Percentiles rank a stretch among this genome's conserved stretches.
phyloP scores from a whole-genome alignment of 2,329 filamentous ascomycete species.

The Talaromyces sp. region DNA sequence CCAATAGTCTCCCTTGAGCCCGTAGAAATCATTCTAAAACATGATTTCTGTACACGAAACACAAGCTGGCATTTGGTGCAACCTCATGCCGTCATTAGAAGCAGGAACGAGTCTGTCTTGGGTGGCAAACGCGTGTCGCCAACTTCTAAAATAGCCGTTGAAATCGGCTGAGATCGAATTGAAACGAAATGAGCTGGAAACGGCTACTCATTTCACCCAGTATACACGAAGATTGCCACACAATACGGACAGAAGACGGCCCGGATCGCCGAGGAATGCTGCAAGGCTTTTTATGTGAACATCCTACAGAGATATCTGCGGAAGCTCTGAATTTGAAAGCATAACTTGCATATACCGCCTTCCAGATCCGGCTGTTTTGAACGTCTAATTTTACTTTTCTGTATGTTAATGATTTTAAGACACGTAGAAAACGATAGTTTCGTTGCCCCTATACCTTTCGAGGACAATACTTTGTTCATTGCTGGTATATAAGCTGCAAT shows the following conservation, averaged over 20 bases:
- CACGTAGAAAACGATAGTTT: not conserved
- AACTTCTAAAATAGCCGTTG: not conserved
- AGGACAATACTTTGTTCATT: not conserved
- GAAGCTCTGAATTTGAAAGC: slow-evolving; percentile 4
- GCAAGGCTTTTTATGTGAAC: not conserved
- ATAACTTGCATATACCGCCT: slow-evolving; percentile 8
- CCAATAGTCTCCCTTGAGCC: not conserved
- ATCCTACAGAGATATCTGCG: not conserved
- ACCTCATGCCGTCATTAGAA: not conserved
- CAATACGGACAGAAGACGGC: not conserved
- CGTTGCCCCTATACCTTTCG: not conserved
- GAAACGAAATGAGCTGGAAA: not conserved
- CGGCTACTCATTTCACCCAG: not conserved
- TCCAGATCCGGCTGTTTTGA: slow-evolving; percentile 7
- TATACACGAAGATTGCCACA: not conserved
- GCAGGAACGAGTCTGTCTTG: not conserved
- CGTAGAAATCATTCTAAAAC: not conserved
- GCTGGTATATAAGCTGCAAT: slow-evolving; percentile 3
- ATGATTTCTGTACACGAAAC: not conserved
- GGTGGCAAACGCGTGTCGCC: not conserved
- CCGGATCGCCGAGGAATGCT: slow-evolving; percentile 10
- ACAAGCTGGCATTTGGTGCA: not conserved
- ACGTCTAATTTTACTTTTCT: not conserved
- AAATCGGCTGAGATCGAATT: not conserved
- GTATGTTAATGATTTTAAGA: not conserved